Percentiles rank a stretch among this genome's conserved stretches.
Evolutionary conservation across 805 yeast species (phyloP).

Genomic region (Phaffomyces opuntiae): DNA sequence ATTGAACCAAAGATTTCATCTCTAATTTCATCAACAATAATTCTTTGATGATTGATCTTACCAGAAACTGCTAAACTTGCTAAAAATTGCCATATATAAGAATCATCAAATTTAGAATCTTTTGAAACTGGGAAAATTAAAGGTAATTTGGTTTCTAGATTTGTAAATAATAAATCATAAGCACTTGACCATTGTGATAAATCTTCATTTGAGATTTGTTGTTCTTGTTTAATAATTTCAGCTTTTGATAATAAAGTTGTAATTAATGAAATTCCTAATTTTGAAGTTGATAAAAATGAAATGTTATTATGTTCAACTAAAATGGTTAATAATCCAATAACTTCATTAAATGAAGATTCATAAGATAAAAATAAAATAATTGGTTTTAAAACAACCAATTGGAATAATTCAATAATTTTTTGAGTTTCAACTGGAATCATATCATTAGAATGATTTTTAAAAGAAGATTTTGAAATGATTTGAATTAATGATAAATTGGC

Average conservation of each 20-base stretch:
- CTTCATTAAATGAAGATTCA: conserved; percentile 73
- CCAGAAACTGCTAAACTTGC: conserved; percentile 93
- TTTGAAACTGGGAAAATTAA: conserved; percentile 73
- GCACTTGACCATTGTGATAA: conserved; percentile 61
- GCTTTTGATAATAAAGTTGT: conserved; percentile 91
- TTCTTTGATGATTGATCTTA: conserved; percentile 82
- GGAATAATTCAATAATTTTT: conserved; percentile 69
- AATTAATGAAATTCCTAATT: conserved; percentile 77
- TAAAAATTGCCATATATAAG: conserved; percentile 91
- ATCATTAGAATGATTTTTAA: conserved; percentile 50
- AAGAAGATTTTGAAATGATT: conserved; percentile 73
- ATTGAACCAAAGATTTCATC: conserved; percentile 88
- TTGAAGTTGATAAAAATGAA: conserved; percentile 46
- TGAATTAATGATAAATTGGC: conserved; percentile 73
- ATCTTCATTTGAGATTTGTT: conserved; percentile 37
- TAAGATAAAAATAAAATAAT: conserved; percentile 72
- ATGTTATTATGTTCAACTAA: conserved; percentile 66
- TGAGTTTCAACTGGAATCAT: conserved; percentile 46
- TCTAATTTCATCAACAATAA: conserved; percentile 89
- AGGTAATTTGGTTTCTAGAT: conserved; percentile 70
- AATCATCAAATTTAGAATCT: conserved; percentile 17
- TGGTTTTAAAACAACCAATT: conserved; percentile 73
- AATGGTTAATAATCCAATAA: conserved; percentile 66
- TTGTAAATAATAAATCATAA: conserved; percentile 75
- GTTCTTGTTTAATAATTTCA: conserved; percentile 85